Evolutionary conservation across 495 filamentous ascomycete species (phyloP).

Genomic region (Podospora bellae-mahoneyi): DNA sequence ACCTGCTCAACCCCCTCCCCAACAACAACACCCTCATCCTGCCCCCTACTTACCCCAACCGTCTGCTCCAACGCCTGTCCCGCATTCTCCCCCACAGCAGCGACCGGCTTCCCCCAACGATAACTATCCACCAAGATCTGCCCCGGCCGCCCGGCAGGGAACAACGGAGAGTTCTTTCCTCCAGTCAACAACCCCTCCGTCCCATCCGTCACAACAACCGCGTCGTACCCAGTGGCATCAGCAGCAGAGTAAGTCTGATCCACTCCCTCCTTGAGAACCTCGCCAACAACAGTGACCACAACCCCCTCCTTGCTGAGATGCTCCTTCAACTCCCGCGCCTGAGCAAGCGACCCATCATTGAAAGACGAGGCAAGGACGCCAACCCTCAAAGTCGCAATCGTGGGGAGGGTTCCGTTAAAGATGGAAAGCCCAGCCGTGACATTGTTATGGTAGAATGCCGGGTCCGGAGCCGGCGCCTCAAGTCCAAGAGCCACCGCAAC

Average conservation of each 20-base stretch:
- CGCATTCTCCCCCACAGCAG: constrained; percentile 48
- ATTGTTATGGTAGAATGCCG: constrained; percentile 68
- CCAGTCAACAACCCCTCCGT: constrained; percentile 52
- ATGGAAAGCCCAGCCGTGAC: constrained; percentile 60
- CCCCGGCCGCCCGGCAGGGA: constrained; percentile 58
- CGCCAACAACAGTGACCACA: constrained; percentile 59
- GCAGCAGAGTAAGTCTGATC: constrained; percentile 68
- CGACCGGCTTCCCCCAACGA: constrained; percentile 71
- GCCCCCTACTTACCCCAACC: constrained; percentile 36
- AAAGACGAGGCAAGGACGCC: constrained; percentile 57
- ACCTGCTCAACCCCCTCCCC: constrained; percentile 38
- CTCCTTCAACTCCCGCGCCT: constrained; percentile 48
- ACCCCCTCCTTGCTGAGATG: constrained; percentile 49
- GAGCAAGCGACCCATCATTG: constrained; percentile 38
- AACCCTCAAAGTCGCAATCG: constrained; percentile 62
- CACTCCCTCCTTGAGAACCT: constrained; percentile 54
- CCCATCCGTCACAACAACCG: constrained; percentile 59
- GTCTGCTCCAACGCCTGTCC: constrained; percentile 40
- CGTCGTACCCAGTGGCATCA: constrained; percentile 71
- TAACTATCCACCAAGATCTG: constrained; percentile 66
- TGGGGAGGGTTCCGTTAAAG: constrained; percentile 55
- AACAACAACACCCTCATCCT: constrained; percentile 53
- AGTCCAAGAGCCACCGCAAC: constrained; percentile 63
- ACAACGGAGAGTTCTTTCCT: constrained; percentile 48
- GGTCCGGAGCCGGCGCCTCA: constrained; percentile 54